A percentile compares a stretch with the other conserved stretches of the same genome.
These are phyloP conservation scores for Vaccinium myrtillus DNA, from an alignment of 148 eudicot genomes.

Conservation along the genomic window DNA sequence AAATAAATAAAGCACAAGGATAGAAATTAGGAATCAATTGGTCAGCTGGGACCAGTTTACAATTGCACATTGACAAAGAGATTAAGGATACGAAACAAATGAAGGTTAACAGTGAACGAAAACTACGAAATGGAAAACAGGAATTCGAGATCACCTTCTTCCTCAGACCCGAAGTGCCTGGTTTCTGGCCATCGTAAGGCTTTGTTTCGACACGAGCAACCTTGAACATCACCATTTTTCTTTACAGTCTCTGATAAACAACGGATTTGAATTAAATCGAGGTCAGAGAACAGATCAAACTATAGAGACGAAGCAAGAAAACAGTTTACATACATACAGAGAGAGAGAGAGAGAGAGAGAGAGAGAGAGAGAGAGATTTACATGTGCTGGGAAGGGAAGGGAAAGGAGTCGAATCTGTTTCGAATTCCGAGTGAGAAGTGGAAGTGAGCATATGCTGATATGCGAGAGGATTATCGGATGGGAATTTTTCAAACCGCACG, in stretches of 20 bases:
- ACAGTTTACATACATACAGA: neutral
- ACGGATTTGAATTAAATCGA: neutral
- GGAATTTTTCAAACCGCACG: neutral
- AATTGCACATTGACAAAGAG: neutral
- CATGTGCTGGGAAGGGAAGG: neutral
- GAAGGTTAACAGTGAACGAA: neutral
- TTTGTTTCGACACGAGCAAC: conserved; percentile 58
- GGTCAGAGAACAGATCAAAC: neutral
- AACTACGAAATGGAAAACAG: neutral
- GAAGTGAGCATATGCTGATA: neutral
- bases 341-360: neutral
- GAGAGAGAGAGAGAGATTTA: neutral
- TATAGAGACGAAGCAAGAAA: neutral
- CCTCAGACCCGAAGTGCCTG: conserved; percentile 90
- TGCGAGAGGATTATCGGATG: neutral
- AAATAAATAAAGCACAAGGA: neutral
- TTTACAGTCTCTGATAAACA: neutral
- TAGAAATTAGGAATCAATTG: neutral
- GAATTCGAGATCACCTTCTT: conserved; percentile 44
- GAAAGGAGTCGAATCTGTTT: neutral
- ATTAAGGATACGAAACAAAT: neutral
- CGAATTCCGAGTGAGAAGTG: neutral
- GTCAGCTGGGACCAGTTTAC: neutral
- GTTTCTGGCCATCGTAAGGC: conserved; percentile 86
- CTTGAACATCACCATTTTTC: conserved; percentile 66